Conservation (phyloP, 306 rosid genomes). For the Lablab purpureus region DNA sequence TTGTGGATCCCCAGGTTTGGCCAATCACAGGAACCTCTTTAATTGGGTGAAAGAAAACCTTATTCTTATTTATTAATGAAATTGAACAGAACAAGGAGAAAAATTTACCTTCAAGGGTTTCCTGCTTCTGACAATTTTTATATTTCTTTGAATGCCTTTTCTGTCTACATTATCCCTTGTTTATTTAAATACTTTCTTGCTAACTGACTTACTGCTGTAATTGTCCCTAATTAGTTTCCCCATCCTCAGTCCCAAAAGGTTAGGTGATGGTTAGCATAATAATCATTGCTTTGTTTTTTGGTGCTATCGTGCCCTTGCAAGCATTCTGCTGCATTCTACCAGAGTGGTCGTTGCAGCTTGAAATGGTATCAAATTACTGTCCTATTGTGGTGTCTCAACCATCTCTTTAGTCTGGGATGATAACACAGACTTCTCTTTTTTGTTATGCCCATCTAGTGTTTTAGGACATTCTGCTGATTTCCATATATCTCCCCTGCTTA, state of each 20-base stretch:
- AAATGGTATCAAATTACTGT: too few relatives aligned
- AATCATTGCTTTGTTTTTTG: neutral
- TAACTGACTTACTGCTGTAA: neutral
- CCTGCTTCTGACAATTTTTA: too few relatives aligned
- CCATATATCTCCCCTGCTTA: too few relatives aligned
- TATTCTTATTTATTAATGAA: neutral
- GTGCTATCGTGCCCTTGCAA: neutral
- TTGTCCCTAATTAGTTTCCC: too few relatives aligned
- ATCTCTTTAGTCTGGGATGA: too few relatives aligned
- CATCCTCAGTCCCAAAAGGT: too few relatives aligned
- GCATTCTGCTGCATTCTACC: neutral
- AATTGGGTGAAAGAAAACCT: neutral
- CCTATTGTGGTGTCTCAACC: neutral
- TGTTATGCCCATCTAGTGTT: too few relatives aligned
- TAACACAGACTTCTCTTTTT: too few relatives aligned
- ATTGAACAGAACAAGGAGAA: neutral
- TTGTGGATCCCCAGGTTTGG: too few relatives aligned
- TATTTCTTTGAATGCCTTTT: neutral
- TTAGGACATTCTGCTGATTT: too few relatives aligned
- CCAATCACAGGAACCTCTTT: too few relatives aligned
- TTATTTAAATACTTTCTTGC: neutral
- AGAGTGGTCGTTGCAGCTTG: neutral
- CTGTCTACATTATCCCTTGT: neutral
- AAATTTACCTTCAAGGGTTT: too few relatives aligned
- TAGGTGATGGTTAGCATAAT: neutral